Percentiles rank a stretch among this genome's conserved stretches.
Conservation (phyloP, 2,329 filamentous ascomycete species). For the Clarireedia monteithiana region DNA sequence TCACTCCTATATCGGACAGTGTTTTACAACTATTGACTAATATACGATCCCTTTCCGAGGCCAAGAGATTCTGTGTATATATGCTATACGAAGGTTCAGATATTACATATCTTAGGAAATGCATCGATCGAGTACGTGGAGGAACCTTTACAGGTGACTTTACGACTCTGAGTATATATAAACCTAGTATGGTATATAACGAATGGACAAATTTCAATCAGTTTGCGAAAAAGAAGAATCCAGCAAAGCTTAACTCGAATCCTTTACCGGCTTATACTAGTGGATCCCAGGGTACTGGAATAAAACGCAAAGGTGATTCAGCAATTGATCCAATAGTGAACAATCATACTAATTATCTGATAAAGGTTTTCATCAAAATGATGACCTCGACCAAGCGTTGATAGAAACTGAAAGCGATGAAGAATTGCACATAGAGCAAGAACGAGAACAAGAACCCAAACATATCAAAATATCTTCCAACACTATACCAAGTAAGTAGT, state of each 20-base stretch:
- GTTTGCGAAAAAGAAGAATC: neutral
- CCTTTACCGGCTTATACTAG: neutral
- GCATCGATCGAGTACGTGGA: neutral
- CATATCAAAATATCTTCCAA: neutral
- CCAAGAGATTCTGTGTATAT: neutral
- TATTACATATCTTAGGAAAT: neutral
- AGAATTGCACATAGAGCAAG: neutral
- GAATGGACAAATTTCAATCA: neutral
- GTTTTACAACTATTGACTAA: neutral
- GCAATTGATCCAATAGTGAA: neutral
- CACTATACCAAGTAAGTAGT: neutral
- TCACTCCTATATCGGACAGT: neutral
- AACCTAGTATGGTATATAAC: neutral
- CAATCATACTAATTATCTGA: neutral
- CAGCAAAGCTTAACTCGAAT: neutral
- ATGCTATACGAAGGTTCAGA: neutral
- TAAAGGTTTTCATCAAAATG: neutral
- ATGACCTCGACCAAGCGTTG: neutral
- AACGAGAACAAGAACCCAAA: neutral
- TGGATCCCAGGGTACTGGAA: neutral
- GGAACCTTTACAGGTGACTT: neutral
- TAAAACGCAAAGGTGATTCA: neutral
- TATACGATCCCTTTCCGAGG: neutral
- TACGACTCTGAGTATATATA: neutral
- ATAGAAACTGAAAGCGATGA: neutral